Percentiles rank a stretch among this genome's conserved stretches.
Evolutionary conservation across 2,329 filamentous ascomycete species (phyloP).

Genomic region (Hymenoscyphus occultus): DNA sequence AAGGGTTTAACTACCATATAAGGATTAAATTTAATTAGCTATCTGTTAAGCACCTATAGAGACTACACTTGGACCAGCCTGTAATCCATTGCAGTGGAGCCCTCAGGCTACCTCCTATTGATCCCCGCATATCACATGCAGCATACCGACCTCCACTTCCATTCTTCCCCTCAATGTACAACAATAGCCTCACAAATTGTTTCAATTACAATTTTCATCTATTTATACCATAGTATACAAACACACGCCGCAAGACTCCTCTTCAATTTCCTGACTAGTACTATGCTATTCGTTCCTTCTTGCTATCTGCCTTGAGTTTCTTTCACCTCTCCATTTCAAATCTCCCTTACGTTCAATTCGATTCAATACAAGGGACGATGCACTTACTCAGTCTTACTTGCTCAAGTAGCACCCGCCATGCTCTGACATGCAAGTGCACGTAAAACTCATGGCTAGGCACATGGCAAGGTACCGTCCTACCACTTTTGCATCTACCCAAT

Average conservation of each 20-base stretch:
- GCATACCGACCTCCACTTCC: background rate
- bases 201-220: background rate
- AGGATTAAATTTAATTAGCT: too few species aligned
- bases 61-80: too few species aligned
- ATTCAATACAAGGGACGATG: background rate
- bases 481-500: background rate
- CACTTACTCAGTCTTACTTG: conserved; percentile 1
- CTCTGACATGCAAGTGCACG: background rate
- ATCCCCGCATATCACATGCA: too few species aligned
- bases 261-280: background rate
- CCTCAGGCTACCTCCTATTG: too few species aligned
- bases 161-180: background rate
- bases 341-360: background rate
- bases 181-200: background rate
- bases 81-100: too few species aligned
- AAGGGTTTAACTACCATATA: too few species aligned
- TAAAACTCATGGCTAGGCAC: background rate
- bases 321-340: background rate
- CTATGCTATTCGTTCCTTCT: background rate
- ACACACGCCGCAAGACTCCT: background rate
- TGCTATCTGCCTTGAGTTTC: background rate
- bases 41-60: too few species aligned
- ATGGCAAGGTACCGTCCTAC: background rate
- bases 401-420: background rate
- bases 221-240: background rate